Evolutionary conservation across 352 stramenopile genomes (phyloP), one percentile per base, ranked within the genome.

Genomic region (Globisporangium alternatum): DNA sequence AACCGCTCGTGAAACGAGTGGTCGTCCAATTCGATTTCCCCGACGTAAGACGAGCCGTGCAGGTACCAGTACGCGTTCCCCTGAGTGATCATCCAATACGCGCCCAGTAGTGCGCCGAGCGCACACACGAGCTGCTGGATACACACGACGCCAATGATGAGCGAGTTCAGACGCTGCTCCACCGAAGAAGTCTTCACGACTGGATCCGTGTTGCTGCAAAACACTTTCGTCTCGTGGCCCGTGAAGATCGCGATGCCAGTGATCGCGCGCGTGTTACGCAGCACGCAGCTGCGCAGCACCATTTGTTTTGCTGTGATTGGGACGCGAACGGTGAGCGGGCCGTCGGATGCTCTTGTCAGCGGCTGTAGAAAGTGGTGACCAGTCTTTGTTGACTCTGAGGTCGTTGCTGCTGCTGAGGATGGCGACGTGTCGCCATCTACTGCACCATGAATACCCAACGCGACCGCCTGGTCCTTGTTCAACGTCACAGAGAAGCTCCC

Each of bases 211-310:
- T 91, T 91, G 67, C 82, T 93, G 60, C 83, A 93, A 57, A 91
- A 91, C 0, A 95, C 83, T 56, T 95, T 95, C 3, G 83, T 89
- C 62, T 95, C 86, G 49, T 91, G 86, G 13, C 86, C 86, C 8
- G 91, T 98, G 65, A 98, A 97, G 47, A 98, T 72, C 39, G 97
- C 88, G 57, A 97, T 69, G 0, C 93, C 89, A 31, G 85, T 86
- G 3, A 97, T 72, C 1, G 75, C 89, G 25, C 75, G 75, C 10
- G 91, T 98, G 64, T 97, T 97, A 13, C 90, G 80, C 8, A 98
- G 73, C 48, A 95, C 77, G 56, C 88, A 96, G 31, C 88, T 96
- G 9, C 92, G 86, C 13, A 98, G 69, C 45, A 98, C 69, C 72
- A 98, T 91, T 63, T 97, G 95, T 65, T 93, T 94, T 12, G 85